phyloP scores from a whole-genome alignment of 768 basidiomycete genomes.

The Ramaria rubella region DNA sequence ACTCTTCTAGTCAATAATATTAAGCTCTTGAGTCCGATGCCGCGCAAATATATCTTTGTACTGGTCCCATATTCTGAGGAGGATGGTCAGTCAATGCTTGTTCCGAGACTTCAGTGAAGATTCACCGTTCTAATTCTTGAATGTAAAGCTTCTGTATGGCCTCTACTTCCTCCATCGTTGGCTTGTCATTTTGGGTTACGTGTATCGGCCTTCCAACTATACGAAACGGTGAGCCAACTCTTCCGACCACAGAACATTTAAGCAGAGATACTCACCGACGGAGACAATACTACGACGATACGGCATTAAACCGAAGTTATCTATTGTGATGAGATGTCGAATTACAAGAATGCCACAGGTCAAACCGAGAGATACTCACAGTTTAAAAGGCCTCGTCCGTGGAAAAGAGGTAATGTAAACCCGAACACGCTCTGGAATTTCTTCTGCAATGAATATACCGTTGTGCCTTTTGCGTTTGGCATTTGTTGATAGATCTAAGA shows the following conservation, averaged over 20 bases:
- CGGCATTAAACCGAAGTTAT: constrained; percentile 93
- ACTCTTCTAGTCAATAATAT: constrained; percentile 57
- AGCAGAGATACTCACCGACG: constrained; percentile 63
- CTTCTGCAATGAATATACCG: constrained; percentile 78
- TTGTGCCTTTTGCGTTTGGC: constrained; percentile 91
- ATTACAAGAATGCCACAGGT: neutral
- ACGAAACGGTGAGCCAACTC: neutral
- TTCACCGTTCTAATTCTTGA: constrained; percentile 82
- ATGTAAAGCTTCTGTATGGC: constrained; percentile 83
- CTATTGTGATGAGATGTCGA: constrained; percentile 32
- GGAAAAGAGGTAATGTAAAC: constrained; percentile 96
- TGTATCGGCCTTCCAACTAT: constrained; percentile 87
- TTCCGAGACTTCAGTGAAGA: constrained; percentile 1
- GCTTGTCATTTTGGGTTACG: constrained; percentile 69
- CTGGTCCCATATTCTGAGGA: constrained; percentile 82
- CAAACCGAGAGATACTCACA: constrained; percentile 48
- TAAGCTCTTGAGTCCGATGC: constrained; percentile 68
- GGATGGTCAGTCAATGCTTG: neutral
- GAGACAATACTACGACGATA: constrained; percentile 94
- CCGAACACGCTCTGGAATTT: constrained; percentile 90
- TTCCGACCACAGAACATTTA: neutral
- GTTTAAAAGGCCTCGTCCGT: constrained; percentile 90
- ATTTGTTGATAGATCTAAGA: constrained; percentile 93
- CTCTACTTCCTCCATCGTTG: constrained; percentile 73
- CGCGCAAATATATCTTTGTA: constrained; percentile 94